phyloP scores from a whole-genome alignment of 192 early-diverging fungal species.

The Backusella tuberculispora region DNA sequence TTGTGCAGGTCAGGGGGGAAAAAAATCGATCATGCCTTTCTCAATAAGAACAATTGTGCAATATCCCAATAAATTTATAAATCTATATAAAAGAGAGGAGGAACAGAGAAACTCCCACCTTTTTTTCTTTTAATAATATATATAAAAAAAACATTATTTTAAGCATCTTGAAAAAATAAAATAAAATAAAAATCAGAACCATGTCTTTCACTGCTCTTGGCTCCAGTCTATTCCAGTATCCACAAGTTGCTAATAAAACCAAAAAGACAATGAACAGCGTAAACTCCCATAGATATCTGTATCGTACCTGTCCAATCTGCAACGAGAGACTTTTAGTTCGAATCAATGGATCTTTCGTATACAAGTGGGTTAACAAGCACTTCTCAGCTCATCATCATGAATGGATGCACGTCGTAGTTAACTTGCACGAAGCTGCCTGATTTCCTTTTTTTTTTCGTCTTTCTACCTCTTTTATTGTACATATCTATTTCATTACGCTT shows the following conservation, averaged over 20 bases:
- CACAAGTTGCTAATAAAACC: not conserved
- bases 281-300: not conserved
- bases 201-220: constrained; percentile 3
- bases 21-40: too few relatives aligned
- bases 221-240: not conserved
- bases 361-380: constrained; percentile 33
- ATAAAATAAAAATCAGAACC: not conserved
- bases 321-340: constrained; percentile 31
- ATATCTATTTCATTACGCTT: not conserved
- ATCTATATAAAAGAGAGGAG: not conserved
- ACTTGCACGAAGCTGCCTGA: constrained; percentile 16
- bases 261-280: not conserved
- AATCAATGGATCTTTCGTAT: constrained; percentile 33
- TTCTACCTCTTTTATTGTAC: not conserved
- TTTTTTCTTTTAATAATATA: not conserved
- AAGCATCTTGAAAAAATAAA: too few relatives aligned
- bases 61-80: not conserved
- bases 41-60: not conserved
- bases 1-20: too few relatives aligned
- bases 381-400: constrained; percentile 32
- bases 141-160: not conserved
- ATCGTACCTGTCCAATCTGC: constrained; percentile 36
- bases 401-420: constrained; percentile 32
- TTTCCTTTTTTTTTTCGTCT: not conserved
- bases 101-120: not conserved